Base-by-base conservation (phyloP, 2,329 filamentous ascomycete species). In the Pestalotiopsis fici region DNA sequence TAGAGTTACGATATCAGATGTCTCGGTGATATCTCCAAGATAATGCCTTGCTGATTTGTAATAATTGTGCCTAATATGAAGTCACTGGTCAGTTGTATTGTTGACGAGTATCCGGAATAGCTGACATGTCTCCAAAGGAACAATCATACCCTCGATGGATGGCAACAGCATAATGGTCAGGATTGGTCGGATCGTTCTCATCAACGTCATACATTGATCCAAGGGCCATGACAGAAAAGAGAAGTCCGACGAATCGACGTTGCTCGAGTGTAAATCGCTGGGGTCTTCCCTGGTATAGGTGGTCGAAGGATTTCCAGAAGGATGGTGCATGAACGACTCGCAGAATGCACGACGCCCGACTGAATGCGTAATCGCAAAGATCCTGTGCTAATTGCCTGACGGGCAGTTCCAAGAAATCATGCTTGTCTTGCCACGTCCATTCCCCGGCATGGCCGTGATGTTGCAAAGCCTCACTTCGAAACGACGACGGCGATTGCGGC, bases 321-420 rank as follows among this genome's bases (percentile, higher is more conserved):
- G 89, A 89, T 0, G 95, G 95, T 62, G 92, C 84, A 75, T 98
- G 94, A 4, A 97, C 87, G 66, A 95, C 90, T 47, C 93, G 88
- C 25, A 89, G 78, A 1, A 90, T 79, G 68, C 86, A 87, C 2
- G 87, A 89, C 9, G 86, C 87, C 68, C 85, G 87, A 71, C 84
- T 85, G 15, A 90, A 77, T 0, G 87, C 83, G 71, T 87, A 87
- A 68, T 86, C 83, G 73, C 86, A 88, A 21, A 90, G 78, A 57
- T 79, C 81, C 57, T 80, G 64, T 21, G 67, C 64, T 21, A 66
- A 59, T n/a, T 66, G 50, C 1, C 64, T 59, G 25, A 50, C 47
- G 0, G 67, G 67, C 12, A 68, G 27, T 15, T 54, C 7, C 13
- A 50, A 64, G 39, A 59, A 39, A 15, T 63, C 67, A 37, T 66